Conservation (phyloP, 148 eudicot species). For the Rhododendron henanense region DNA sequence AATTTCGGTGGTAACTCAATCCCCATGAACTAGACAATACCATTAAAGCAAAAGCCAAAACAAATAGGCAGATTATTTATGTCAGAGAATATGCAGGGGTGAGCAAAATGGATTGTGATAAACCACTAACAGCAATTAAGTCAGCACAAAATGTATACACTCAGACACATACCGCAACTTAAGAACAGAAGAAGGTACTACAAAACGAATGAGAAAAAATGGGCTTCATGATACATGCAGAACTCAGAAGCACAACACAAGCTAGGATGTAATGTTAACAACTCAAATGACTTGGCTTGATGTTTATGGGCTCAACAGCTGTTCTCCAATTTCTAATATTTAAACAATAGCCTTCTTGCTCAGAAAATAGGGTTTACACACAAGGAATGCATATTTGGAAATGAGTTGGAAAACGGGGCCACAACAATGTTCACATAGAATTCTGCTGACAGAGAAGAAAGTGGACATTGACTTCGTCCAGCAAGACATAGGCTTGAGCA, state of each 20-base stretch:
- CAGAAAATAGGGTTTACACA: neutral
- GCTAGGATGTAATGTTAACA: neutral
- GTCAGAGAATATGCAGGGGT: neutral
- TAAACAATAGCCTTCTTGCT: neutral
- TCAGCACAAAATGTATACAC: neutral
- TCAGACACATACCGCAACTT: neutral
- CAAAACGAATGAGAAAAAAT: neutral
- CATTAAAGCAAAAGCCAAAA: neutral
- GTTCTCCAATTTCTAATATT: neutral
- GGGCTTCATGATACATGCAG: neutral
- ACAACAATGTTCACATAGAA: neutral
- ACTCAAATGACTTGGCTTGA: neutral
- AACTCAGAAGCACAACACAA: neutral
- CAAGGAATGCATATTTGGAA: neutral
- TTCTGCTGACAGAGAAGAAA: neutral
- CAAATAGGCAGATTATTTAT: neutral
- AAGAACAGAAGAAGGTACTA: neutral
- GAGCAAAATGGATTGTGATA: neutral
- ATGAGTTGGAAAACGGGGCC: neutral
- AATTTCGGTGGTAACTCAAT: neutral
- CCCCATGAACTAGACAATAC: neutral
- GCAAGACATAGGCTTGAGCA: neutral
- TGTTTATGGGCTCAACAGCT: neutral
- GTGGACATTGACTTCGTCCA: neutral
- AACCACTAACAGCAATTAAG: neutral